Base-by-base conservation (phyloP, 495 filamentous ascomycete genomes). In the Bryoglossum gracile region DNA sequence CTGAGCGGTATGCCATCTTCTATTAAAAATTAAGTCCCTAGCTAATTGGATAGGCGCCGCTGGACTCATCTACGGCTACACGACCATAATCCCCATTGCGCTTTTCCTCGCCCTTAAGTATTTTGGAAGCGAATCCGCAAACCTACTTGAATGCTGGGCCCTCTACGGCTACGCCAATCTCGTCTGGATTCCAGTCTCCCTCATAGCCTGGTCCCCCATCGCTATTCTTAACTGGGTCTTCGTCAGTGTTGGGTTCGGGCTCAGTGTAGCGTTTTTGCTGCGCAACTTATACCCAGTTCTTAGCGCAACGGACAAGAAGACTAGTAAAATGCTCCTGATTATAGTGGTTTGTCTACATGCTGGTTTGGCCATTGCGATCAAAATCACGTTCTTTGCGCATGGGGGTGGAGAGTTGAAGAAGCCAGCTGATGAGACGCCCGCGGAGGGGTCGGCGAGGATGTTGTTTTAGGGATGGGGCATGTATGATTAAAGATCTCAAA, bases 81-180 rank as follows among this genome's bases (percentile, higher is more conserved):
- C 89, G 1, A 78, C 78, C 43, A 62, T 92, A 21, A 73, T 98
- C 35, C 92, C 92, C 3, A 70, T 92, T 43, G 81, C 72, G 17
- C 76, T 98, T 32, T 98, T 89, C 85, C 89, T 82, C 18, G 80
- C 83, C 49, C 73, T 98, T 55, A 87, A 83, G 52, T 98, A 94
- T 86, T 97, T 94, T 65, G 91, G 92, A 21, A 82, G 78, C 53
- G 84, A 87, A 65, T 84, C 81, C 55, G 90, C 89, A 11, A 94
- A 88, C 58, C 68, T 98, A 42, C 76, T 98, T 48, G 92, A 98
- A 71, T 92, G 87, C 71, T 87, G 85, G 83, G 82, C 87, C 32
- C 67, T 98, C 28, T 98, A 97, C 65, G 92, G 92, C 10, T 98
- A 98, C 68, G 76, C 82, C 23, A 98, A 97, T 69, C 68, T 97